Base-by-base conservation (phyloP, 73 alveolate species). In the Loxodes magnus region DNA sequence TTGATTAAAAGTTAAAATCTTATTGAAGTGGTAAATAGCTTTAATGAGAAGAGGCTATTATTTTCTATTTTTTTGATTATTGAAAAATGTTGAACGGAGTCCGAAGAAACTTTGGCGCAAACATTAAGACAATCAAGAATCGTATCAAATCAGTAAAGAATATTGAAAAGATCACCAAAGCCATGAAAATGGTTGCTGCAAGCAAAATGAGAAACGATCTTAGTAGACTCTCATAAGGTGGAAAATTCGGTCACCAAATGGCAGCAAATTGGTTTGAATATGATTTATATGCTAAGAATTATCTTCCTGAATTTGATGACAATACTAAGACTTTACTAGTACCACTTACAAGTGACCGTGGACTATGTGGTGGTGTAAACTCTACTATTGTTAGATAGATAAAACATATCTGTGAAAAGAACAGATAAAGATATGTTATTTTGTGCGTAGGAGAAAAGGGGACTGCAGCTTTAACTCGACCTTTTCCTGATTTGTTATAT, bases 171-270 rank as follows among this genome's bases (percentile, higher is more conserved):
- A 84, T 84, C 76, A 84, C 96, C 44, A 84, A 84, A 62, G 91
- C 96, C 56, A 84, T 84, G 96, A 84, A 84, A 82, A 84, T 84
- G 96, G 85, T 84, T 71, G 96, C 96, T 20, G 88, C 96, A 15
- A 42, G 90, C 22, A 84, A 84, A 37, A 80, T 84, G 93, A 79
- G 76, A 44, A 73, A 66, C 24, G 93, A 84, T 21, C 64, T 76
- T 12, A 33, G 50, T 6, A 74, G 90, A 57, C 75, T 84, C 36
- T 82, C 62, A 21, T 64, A 54, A 29, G 96, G 96, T 26, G 73
- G 64, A 59, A 33, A 56, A 49, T 84, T 84, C 38, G 96, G 88
- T 43, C 37, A 44, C 34, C 56, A 59, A 33, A 35, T 84, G 16
- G 83, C 84, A 44, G 70, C 75, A 46, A 82, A 61, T 59, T 51